Evolutionary conservation across 1,284 basidiomycete genomes (phyloP).

Genomic region (Schizophyllum commune): DNA sequence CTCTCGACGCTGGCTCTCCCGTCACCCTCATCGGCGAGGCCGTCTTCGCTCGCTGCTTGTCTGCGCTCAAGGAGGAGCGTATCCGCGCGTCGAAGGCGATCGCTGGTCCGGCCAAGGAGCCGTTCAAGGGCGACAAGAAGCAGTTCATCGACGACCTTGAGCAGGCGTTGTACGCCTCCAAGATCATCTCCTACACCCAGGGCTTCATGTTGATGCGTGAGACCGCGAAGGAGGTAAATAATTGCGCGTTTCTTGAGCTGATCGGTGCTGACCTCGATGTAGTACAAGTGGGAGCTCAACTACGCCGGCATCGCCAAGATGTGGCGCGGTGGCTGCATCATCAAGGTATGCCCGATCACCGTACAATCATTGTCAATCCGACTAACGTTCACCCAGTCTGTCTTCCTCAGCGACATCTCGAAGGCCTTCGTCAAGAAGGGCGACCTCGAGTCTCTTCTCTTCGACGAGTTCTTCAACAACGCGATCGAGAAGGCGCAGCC

Average conservation of each 20-base stretch:
- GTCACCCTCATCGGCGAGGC: conserved; percentile 99
- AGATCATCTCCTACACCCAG: conserved; percentile 99
- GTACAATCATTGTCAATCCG: conserved; percentile 2
- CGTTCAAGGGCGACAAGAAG: conserved; percentile 97
- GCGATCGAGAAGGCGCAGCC: conserved; percentile 93
- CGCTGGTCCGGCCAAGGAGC: conserved; percentile 82
- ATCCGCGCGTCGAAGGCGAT: conserved; percentile 88
- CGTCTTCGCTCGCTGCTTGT: conserved; percentile 98
- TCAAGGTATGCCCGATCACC: conserved; percentile 56
- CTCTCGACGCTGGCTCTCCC: conserved; percentile 90
- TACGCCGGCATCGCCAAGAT: conserved; percentile 97
- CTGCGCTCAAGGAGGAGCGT: conserved; percentile 97
- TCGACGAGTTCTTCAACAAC: conserved; percentile 98
- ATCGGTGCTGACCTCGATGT: conserved; percentile 4
- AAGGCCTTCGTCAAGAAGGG: conserved; percentile 85
- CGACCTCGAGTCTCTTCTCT: conserved; percentile 88
- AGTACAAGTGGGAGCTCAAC: conserved; percentile 80
- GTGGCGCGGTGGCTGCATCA: conserved; percentile 99
- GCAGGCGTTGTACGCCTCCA: conserved; percentile 98
- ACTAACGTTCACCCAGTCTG: conserved; percentile 41
- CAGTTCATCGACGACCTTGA: conserved; percentile 99
- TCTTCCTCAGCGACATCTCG: conserved; percentile 94
- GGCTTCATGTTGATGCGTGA: conserved; percentile 99
- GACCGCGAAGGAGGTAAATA: conserved; percentile 87
- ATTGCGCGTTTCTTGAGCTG: background rate